A percentile compares a stretch with the other conserved stretches of the same genome.
phyloP scores from a whole-genome alignment of 2,329 filamentous ascomycete species.

The Fusarium luffae region DNA sequence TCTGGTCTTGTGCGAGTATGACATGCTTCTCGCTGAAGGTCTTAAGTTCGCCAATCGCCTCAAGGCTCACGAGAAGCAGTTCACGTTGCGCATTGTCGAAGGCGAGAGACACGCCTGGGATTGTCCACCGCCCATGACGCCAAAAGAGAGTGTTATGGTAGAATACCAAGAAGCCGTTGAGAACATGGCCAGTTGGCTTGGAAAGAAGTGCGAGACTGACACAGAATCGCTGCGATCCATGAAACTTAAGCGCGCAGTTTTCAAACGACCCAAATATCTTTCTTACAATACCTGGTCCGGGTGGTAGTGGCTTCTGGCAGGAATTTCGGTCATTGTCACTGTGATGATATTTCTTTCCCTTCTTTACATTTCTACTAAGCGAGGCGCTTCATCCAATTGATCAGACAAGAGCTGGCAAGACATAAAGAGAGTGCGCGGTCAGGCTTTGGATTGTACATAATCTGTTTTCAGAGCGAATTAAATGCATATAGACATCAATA shows the following conservation, averaged over 20 bases:
- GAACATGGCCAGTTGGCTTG: constrained; percentile 56
- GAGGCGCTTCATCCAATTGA: constrained; percentile 28
- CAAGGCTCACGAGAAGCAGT: constrained; percentile 47
- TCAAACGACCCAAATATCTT: constrained; percentile 49
- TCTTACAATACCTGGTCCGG: constrained; percentile 49
- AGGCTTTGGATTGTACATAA: constrained; percentile 8
- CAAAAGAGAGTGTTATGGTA: constrained; percentile 57
- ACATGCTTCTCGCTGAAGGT: constrained; percentile 72
- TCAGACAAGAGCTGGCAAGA: constrained; percentile 13
- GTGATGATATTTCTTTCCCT: background rate
- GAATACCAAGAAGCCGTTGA: constrained; percentile 59
- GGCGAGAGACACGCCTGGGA: constrained; percentile 63
- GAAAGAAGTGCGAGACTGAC: constrained; percentile 53
- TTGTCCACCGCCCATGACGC: constrained; percentile 57
- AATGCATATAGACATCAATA: constrained; percentile 26
- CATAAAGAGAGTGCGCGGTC: background rate
- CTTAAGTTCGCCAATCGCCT: constrained; percentile 71
- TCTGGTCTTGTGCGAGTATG: constrained; percentile 71
- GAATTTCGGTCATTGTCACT: background rate
- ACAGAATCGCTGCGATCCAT: constrained; percentile 51
- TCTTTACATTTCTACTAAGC: constrained; percentile 20
- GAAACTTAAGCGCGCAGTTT: constrained; percentile 48
- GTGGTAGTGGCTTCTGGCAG: constrained; percentile 38
- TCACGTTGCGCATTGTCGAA: constrained; percentile 57
- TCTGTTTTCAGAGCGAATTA: background rate